Evolutionary conservation across 1,284 basidiomycete genomes (phyloP), one percentile per base, ranked within the genome.

Genomic region (Ustilago shanxiensis): DNA sequence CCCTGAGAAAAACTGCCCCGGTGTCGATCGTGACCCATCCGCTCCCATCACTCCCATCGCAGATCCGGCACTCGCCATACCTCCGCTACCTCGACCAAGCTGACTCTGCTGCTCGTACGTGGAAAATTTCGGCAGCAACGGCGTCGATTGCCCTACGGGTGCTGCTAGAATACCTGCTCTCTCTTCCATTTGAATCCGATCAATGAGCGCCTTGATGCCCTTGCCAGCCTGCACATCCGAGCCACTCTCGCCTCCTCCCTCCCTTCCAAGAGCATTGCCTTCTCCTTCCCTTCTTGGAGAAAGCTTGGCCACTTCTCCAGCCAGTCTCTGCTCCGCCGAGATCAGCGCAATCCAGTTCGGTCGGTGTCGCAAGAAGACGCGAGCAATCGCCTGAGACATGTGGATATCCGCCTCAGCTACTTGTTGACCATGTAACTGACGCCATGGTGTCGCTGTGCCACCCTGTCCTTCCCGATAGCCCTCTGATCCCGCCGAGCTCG

Each of bases 261-360:
- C 6, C 35, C 35, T 37, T 14, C 35, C 35, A 1, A 9, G 16
- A 20, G 24, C 10, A 35, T 14, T 18, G 26, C 22, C 20, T 18
- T 20, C 56, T 14, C 49, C 53, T 4, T 66, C 64, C 16, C 22
- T 62, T 5, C 29, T 55, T 1, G 52, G 53, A 24, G 47, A 64
- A 14, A 72, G 28, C 31, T 74, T 74, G 50, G 62, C 58, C 18
- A 70, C 63, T 33, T 75, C 72, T 28, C 59, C 26, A 1, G 59
- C 50, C 29, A 75, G 59, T 26, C 72, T 58, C 39, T 75, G 72
- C 45, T 74, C 72, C 24, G 63, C 66, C 13, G 67, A 69, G 41
- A 70, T 64, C 22, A 75, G 62, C 16, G 72, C 72, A 4, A 47
- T 59, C 72, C 72, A 75, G 14, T 26, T 63, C 2, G 60, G 24